Evolutionary conservation across 768 basidiomycete genomes (phyloP).

Genomic region (Russula sp.): DNA sequence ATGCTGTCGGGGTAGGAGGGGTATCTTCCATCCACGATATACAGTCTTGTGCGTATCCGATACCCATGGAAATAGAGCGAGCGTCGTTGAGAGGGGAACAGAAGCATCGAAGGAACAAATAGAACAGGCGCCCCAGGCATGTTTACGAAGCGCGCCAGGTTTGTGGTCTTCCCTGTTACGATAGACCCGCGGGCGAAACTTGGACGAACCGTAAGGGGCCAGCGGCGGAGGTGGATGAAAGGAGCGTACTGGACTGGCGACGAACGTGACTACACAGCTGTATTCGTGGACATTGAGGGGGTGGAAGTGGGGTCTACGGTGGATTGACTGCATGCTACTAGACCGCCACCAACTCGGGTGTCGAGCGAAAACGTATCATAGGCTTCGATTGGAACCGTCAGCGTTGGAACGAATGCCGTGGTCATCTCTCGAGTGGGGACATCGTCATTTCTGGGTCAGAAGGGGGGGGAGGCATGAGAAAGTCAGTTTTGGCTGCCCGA

Average conservation of each 20-base stretch:
- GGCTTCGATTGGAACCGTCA: conserved; percentile 10
- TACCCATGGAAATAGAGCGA: background rate
- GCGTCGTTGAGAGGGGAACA: background rate
- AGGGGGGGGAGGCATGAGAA: background rate
- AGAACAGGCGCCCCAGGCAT: too few species aligned
- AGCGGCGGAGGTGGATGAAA: background rate
- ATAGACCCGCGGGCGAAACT: background rate
- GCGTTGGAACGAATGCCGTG: conserved; percentile 1
- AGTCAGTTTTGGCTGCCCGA: background rate
- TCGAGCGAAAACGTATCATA: background rate
- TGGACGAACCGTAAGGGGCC: too few species aligned
- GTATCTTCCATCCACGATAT: background rate
- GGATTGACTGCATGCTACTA: background rate
- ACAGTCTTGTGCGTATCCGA: background rate
- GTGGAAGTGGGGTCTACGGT: too few species aligned
- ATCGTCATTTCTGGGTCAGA: background rate
- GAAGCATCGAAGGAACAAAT: background rate
- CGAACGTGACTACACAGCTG: background rate
- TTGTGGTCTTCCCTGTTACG: background rate
- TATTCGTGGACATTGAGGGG: background rate
- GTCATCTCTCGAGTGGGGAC: background rate
- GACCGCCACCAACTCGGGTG: background rate
- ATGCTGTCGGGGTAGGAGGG: background rate
- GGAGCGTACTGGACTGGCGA: background rate
- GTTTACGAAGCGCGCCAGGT: background rate